Conservation (phyloP, 805 yeast species). For the Candida piceae region DNA sequence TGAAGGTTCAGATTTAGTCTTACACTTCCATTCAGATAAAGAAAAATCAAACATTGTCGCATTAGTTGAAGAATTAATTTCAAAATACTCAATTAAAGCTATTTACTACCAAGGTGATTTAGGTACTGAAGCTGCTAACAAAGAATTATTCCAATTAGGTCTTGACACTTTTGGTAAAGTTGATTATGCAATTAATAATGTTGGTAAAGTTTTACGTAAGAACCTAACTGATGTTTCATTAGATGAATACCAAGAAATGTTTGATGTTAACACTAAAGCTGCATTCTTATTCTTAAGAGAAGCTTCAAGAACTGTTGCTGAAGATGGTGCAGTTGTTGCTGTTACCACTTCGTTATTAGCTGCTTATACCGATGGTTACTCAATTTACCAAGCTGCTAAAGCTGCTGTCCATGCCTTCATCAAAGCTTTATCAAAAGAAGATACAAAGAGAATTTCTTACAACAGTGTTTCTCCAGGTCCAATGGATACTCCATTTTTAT, state of each 20-base stretch:
- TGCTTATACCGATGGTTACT: slow-evolving; percentile 53
- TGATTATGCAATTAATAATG: slow-evolving; percentile 64
- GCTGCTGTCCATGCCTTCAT: slow-evolving; percentile 50
- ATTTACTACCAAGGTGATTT: slow-evolving; percentile 39
- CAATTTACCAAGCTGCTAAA: slow-evolving; percentile 53
- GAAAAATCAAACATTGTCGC: slow-evolving; percentile 33
- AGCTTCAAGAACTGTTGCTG: slow-evolving; percentile 46
- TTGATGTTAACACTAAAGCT: slow-evolving; percentile 47
- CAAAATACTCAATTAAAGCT: slow-evolving; percentile 37
- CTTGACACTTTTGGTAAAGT: slow-evolving; percentile 41
- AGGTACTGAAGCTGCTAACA: slow-evolving; percentile 36
- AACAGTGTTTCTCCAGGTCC: slow-evolving; percentile 63
- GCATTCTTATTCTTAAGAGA: slow-evolving; percentile 59
- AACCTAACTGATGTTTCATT: slow-evolving; percentile 47
- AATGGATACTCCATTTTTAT: slow-evolving; percentile 62
- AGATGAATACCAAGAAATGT: slow-evolving; percentile 52
- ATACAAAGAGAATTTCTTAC: slow-evolving; percentile 43
- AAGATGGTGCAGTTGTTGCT: slow-evolving; percentile 50
- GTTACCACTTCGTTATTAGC: slow-evolving; percentile 62
- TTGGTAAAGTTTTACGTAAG: slow-evolving; percentile 64
- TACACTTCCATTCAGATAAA: slow-evolving; percentile 48
- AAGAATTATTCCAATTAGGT: slow-evolving; percentile 42
- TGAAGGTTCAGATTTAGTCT: slow-evolving; percentile 46
- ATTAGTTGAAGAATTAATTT: slow-evolving; percentile 33
- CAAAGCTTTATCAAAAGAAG: slow-evolving; percentile 52